phyloP scores from a whole-genome alignment of 1,284 basidiomycete species.

The Cryptococcus sp. region DNA sequence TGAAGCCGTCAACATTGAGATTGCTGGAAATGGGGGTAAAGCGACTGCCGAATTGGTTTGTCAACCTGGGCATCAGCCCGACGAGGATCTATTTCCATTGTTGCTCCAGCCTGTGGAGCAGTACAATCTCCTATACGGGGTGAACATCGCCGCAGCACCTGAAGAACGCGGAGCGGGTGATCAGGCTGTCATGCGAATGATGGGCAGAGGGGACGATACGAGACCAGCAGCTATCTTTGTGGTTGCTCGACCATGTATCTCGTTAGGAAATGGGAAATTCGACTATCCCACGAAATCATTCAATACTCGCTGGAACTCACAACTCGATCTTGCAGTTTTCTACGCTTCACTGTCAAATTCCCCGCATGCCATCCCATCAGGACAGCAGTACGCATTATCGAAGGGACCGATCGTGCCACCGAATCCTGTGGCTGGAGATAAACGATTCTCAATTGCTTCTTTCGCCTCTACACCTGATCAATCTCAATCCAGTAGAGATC shows the following conservation, averaged over 20 bases:
- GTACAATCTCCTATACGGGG: conserved; percentile 79
- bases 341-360: conserved; percentile 22
- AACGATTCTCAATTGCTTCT: conserved; percentile 42
- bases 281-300: conserved; percentile 66
- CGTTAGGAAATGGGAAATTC: background rate
- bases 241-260: conserved; percentile 57
- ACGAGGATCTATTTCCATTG: conserved; percentile 61
- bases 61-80: conserved; percentile 38
- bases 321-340: conserved; percentile 64
- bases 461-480: conserved; percentile 10
- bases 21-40: conserved; percentile 69
- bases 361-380: conserved; percentile 2
- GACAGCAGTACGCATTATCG: conserved; percentile 10
- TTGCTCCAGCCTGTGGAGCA: conserved; percentile 65
- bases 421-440: conserved; percentile 46
- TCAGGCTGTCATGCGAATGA: conserved; percentile 16
- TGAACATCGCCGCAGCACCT: conserved; percentile 49
- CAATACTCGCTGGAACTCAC: conserved; percentile 79
- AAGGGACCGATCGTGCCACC: conserved; percentile 5
- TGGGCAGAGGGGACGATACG: conserved; percentile 55
- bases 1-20: conserved; percentile 63
- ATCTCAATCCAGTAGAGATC: background rate
- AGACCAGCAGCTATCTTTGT: conserved; percentile 73
- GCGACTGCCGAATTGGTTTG: conserved; percentile 52
- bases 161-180: conserved; percentile 8